Evolutionary conservation across 2,329 filamentous ascomycete genomes (phyloP), one percentile per base, ranked within the genome.

Genomic region (Fusarium citri): DNA sequence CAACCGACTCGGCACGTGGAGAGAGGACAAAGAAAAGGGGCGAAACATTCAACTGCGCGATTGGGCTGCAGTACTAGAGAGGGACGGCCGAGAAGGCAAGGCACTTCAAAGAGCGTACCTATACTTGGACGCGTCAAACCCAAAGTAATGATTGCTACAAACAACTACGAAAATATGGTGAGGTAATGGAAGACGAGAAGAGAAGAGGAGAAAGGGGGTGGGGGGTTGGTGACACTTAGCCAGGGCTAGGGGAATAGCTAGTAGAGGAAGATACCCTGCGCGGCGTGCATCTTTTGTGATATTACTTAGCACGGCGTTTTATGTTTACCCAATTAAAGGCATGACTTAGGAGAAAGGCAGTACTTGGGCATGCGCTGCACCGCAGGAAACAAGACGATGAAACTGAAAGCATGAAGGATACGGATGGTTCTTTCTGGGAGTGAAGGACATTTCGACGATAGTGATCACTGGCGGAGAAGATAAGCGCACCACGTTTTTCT

Each of bases 1-100:
- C 25, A 88, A 89, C 55, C 88, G 89, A 55, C 82, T 93, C 40
- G 93, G 93, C n/a, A 85, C 87, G 18, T 93, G 91, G 87, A 87
- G 93, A 63, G 94, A 98, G 79, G 91, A 94, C 74, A 89, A 88
- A 55, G 89, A 91, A 23, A 92, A 91, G 76, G 94, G 93, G 31
- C 87, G 86, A 71, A 90, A 91, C 26, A 93, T 98, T 49, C 94
- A 98, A 81, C 83, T 97, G 55, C 87, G 95, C 57, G 95, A 98
- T 79, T 90, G 94, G 83, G 84, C 97, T 18, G 85, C 88, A 22
- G 92, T 92, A 64, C 84, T 98, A 48, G 94, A 97, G 78, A 85
- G 89, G 53, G 93, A 97, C 77, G 91, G 92, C 2, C 86, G 85
- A 70, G 91, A 94, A 77, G 82, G 82, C 70, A 87, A 83, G 76